phyloP scores from a whole-genome alignment of 140 eudicot species.

The Senecio squalidus region DNA sequence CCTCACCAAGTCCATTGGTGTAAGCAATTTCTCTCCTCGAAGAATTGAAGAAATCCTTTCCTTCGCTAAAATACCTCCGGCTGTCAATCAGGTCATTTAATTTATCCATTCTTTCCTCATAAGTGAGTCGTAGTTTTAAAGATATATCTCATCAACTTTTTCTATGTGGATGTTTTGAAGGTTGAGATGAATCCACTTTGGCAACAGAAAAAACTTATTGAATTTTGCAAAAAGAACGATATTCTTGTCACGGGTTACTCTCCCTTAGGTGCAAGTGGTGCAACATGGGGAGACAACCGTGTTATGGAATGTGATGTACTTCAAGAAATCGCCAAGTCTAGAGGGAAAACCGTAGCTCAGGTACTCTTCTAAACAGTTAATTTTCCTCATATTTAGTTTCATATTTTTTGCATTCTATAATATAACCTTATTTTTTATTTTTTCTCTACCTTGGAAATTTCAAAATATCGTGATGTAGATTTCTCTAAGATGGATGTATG shows the following conservation, averaged over 20 bases:
- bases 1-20: slow-evolving; percentile 62
- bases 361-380: slow-evolving; percentile 12
- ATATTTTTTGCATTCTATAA: not conserved
- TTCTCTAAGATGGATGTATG: slow-evolving; percentile 53
- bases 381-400: not conserved
- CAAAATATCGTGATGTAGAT: slow-evolving; percentile 15
- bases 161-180: slow-evolving; percentile 13
- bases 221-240: slow-evolving; percentile 47
- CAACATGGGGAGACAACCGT: slow-evolving; percentile 49
- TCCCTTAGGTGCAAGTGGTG: slow-evolving; percentile 55
- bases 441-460: too few species aligned
- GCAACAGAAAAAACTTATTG: slow-evolving; percentile 49
- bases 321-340: slow-evolving; percentile 11
- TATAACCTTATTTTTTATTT: not conserved
- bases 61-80: slow-evolving; percentile 52
- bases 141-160: not conserved
- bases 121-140: not conserved
- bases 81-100: slow-evolving; percentile 31
- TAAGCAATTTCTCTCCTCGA: slow-evolving; percentile 50
- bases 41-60: slow-evolving; percentile 37
- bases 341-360: slow-evolving; percentile 16
- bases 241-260: slow-evolving; percentile 54
- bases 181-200: slow-evolving; percentile 70
- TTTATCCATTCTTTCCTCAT: too few species aligned
- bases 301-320: slow-evolving; percentile 33